Base-by-base conservation (phyloP, 148 eudicot species). In the Silene uniflora region DNA sequence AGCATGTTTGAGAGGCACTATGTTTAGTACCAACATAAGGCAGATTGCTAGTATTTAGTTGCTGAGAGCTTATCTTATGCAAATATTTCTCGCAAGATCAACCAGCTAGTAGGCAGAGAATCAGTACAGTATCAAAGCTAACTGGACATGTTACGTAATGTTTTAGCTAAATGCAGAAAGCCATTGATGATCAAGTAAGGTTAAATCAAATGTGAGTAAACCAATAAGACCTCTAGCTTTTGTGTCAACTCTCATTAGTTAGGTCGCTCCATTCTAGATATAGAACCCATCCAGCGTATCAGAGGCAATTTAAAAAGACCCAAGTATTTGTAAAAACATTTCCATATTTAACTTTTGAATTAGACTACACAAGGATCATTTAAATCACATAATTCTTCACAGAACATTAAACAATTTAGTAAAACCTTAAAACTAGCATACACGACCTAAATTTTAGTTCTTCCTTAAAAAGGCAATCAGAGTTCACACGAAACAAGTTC, bases 251-350 rank as follows among this genome's bases (percentile, higher is more conserved):
- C 44, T 39, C 10, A 62, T 4, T 12, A 62, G 16, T 27, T 23
- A 62, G 29, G 65, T 24, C 65, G 6, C 65, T 29, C 69, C 35
- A 32, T 19, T 66, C n/a, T 66, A 32, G 69, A 66, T 66, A 35
- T 1, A 7, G 2, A 67, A 16, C 18, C 18, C 13, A 29, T 29
- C 32, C 32, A 29, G 32, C 7, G 22, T 32, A 35, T 35, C 2
- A 5, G 56, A 47, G 25, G 10, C 2, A 46, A 12, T 21, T 23
- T 16, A 1, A 19, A 10, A 18, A 60, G n/a, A 29, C 24, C 54
- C 2, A 59, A 7, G 42, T 8, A 6, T 32, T 47, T 21, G 42
- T 6, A 32, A 19, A 11, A 6, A 39, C 44, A 39, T 39, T 39
- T 35, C 39, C 5, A 35, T 35, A 39, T 39, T 0, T 21, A 59